These are phyloP conservation scores for Pseudogymnoascus sp. DNA, from an alignment of 2,329 filamentous ascomycete species.

Conservation along the genomic window DNA sequence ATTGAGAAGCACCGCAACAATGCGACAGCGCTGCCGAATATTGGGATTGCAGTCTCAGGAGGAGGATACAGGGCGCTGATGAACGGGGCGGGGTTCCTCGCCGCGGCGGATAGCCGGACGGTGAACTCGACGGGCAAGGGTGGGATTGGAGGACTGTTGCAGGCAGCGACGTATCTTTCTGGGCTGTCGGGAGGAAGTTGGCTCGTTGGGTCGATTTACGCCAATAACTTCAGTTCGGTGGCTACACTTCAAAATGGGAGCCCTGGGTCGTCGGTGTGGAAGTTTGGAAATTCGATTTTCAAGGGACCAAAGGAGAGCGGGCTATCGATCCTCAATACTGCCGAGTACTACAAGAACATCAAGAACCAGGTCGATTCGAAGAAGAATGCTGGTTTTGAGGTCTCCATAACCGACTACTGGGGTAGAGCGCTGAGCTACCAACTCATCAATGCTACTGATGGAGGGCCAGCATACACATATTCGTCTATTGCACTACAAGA, in stretches of 20 bases:
- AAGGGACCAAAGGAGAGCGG: conserved; percentile 44
- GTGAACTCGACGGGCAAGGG: conserved; percentile 50
- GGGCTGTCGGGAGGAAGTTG: conserved; percentile 77
- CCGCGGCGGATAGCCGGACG: conserved; percentile 71
- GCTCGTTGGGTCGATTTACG: conserved; percentile 72
- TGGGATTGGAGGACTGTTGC: conserved; percentile 71
- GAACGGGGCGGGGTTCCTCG: conserved; percentile 70
- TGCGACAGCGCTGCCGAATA: conserved; percentile 50
- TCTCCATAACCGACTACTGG: conserved; percentile 82
- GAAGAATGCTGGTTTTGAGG: conserved; percentile 52
- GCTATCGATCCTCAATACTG: conserved; percentile 45
- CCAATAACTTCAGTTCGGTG: conserved; percentile 69
- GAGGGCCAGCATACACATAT: conserved; percentile 70
- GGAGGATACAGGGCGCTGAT: conserved; percentile 82
- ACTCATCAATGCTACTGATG: conserved; percentile 65
- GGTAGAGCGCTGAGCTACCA: conserved; percentile 80
- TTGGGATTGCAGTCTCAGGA: conserved; percentile 71
- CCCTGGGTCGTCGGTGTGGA: conserved; percentile 44
- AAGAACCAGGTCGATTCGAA: conserved; percentile 51
- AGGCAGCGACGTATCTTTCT: conserved; percentile 70
- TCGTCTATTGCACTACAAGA: conserved; percentile 62
- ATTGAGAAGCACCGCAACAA: conserved; percentile 52
- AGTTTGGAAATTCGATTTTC: conserved; percentile 54
- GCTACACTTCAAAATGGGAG: conserved; percentile 42
- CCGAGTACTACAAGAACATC: conserved; percentile 55